Evolutionary conservation across 129 eudicot species (phyloP), one percentile per base, ranked within the genome.

Genomic region (Rutidosis leptorrhynchoides): DNA sequence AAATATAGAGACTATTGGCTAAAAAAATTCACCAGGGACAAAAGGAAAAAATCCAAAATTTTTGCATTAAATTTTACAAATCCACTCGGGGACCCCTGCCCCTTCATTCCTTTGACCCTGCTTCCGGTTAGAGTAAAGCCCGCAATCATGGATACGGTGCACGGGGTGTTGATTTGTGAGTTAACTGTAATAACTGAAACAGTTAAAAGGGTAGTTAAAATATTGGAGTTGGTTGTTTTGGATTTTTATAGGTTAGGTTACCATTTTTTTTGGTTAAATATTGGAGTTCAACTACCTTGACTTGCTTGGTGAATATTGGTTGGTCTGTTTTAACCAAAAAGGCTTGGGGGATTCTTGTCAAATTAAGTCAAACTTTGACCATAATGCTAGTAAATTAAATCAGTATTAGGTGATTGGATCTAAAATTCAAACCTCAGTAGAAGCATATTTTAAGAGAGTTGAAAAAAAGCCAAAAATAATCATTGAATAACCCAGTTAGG

Each of bases 101-200:
- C n/a, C n/a, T n/a, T n/a, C n/a, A n/a, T n/a, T n/a, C 87, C 93
- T 21, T 62, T 70, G 16, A 73, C 68, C 19, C 53, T 82, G 67
- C 89, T 85, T 37, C 96, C 83, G 1, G 85, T 85, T 27, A 89
- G 89, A 15, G 96, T 85, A 68, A 89, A 84, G 62, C 73, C 76
- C 19, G 60, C 52, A 9, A 89, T 56, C 85, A 77, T 74, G 5
- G 93, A 79, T 28, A 58, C 16, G 1, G 82, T 80, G 76, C 89
- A 89, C n/a, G 93, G 73, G 0, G 87, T 78, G 59, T 61, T 76
- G 12, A 83, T 80, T 71, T 81, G 88, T 6, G 74, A 84, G 6
- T 87, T 77, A 8, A 80, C 81, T 32, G 58, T 37, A 23, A 58
- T 6, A 26, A 58, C 22, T 58, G 63, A 23, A 21, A 53, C 58